Base-by-base conservation (phyloP, 2,329 filamentous ascomycete genomes). In the Apiospora kogelbergensis region DNA sequence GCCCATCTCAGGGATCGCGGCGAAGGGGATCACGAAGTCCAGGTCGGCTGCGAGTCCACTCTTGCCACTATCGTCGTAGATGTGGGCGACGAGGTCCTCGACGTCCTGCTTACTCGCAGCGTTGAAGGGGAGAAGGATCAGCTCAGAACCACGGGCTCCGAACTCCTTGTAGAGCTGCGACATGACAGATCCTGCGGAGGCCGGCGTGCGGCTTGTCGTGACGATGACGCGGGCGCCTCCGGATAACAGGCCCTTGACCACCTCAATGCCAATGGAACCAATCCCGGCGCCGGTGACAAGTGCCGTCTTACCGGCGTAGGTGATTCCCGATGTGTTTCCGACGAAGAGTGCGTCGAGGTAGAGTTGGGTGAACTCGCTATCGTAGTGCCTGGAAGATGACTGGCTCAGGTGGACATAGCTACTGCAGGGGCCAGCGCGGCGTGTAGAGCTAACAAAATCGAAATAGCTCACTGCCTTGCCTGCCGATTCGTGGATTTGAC, bases 231-330 rank as follows among this genome's bases (percentile, higher is more conserved):
- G 96, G 73, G 95, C 95, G 79, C 96, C 96, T 83, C 96, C 96
- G 77, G 93, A 97, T 80, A 99, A 94, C 72, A 99, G 87, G 69
- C 96, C 96, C 81, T 98, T 94, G 17, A 99, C 88, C 67, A 99
- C 95, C 76, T 98, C 95, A 40, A 95, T 95, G 80, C 96, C 96
- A 74, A 99, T 99, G 67, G 96, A 99, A 60, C 96, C 96, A 72
- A 94, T 95, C 81, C 96, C 96, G 73, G 96, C 96, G 83, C 96
- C 96, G 71, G 96, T 99, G 94, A 99, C 98, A 74, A 99, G 89
- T 64, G 93, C 95, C 78, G 98, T 93, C 86, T 98, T 98, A 83
- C 92, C 94, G 3, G 24, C 46, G 24, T 30, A 53, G 24, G 11
- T 53, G 46, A 53, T 2, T 1, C 95, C 95, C 76, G 97, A 92